Evolutionary conservation across 139 green algal genomes (phyloP), one percentile per base, ranked within the genome.

Genomic region (Chlamydomonas sp.): DNA sequence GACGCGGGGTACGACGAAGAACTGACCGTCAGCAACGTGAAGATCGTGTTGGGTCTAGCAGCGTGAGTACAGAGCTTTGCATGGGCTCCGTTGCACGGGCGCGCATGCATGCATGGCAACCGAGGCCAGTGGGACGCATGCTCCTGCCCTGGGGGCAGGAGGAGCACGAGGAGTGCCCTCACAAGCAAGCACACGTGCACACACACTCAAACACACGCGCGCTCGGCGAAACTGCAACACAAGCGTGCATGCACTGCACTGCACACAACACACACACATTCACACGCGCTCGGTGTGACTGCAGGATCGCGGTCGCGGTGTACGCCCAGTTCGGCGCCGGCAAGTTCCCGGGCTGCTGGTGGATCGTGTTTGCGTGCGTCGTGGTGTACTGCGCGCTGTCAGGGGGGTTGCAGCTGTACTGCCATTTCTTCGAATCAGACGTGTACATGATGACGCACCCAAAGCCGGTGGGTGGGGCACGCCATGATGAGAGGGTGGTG

Each of bases 261-360:
- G 31, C 48, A 43, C 10, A 47, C 48, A 20, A 13, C 26, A 49
- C 16, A 20, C 26, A 65, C n/a, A 22, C 26, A 36, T 34, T 28
- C 34, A 20, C 20, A 48, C 60, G 6, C 31, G 48, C 28, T 26
- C 20, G 10, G 5, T 68, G 10, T 68, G 60, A 20, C 31, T 69
- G 63, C 84, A 93, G 87, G 35, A 87, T 87, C 50, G 73, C 20
- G 0, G 34, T 84, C 2, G 89, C 87, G 3, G 38, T 84, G 34
- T 73, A 89, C n/a, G 78, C 84, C 1, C 89, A 95, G 65, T 95
- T 93, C 71, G 89, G 83, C 28, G 83, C 84, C 0, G 77, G 79
- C 26, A 90, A 93, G 73, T 81, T 88, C 35, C 86, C 83, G 0
- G 75, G 58, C 33, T 87, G 81, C 68, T 88, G 75, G 70, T 82